phyloP scores from a whole-genome alignment of 2,329 filamentous ascomycete genomes.

The Dendrostoma leiphaemia region DNA sequence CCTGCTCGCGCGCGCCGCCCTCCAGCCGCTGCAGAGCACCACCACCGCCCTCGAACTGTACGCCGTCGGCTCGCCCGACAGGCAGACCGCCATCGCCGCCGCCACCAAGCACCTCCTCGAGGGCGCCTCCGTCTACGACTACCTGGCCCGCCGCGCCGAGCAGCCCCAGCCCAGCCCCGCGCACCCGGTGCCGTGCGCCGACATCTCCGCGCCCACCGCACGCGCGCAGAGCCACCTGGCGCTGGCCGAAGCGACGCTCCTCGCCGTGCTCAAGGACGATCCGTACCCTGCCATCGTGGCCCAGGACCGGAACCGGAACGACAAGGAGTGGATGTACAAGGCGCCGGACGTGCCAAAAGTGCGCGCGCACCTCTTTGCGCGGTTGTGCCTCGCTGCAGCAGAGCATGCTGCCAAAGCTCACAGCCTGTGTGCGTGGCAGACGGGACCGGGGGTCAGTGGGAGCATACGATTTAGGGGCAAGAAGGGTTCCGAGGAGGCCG shows the following conservation, averaged over 20 bases:
- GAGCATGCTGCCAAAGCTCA: slow-evolving; percentile 79
- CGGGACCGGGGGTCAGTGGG: not conserved
- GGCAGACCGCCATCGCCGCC: slow-evolving; percentile 65
- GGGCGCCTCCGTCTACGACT: slow-evolving; percentile 75
- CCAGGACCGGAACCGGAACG: slow-evolving; percentile 76
- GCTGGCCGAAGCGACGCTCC: slow-evolving; percentile 82
- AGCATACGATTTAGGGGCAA: slow-evolving; percentile 1
- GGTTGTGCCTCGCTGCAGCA: slow-evolving; percentile 81
- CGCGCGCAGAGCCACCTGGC: slow-evolving; percentile 64
- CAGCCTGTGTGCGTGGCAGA: slow-evolving; percentile 38
- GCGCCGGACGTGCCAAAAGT: slow-evolving; percentile 85
- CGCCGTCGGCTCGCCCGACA: slow-evolving; percentile 60
- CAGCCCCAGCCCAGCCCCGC: slow-evolving; percentile 26
- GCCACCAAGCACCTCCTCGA: slow-evolving; percentile 78
- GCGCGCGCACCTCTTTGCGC: slow-evolving; percentile 81
- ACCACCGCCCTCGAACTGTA: slow-evolving; percentile 46
- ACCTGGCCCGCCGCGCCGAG: slow-evolving; percentile 60
- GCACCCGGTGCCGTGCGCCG: slow-evolving; percentile 44
- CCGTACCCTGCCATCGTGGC: slow-evolving; percentile 82
- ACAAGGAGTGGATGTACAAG: slow-evolving; percentile 96
- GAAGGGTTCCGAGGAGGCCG: slow-evolving; percentile 21
- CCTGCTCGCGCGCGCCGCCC: slow-evolving; percentile 66
- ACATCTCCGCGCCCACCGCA: slow-evolving; percentile 52
- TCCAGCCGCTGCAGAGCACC: slow-evolving; percentile 72
- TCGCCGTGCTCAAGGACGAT: slow-evolving; percentile 91